Conservation (phyloP, 305 asterid species). For the Solanum hybrid region DNA sequence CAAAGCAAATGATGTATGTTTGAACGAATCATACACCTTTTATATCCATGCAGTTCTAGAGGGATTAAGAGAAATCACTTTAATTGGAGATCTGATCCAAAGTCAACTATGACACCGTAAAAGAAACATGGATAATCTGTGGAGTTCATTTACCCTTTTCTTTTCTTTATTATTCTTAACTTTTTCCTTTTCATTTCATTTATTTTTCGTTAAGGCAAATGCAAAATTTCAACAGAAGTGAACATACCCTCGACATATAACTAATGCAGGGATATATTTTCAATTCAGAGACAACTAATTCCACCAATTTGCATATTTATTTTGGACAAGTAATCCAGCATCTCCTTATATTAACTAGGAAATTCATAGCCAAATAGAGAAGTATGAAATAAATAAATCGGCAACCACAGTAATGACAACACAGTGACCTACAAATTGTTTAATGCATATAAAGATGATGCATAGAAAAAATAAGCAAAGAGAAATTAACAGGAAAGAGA, state of each 20-base stretch:
- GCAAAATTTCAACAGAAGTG: not conserved
- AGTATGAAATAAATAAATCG: not conserved
- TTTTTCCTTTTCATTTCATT: not conserved
- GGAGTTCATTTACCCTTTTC: not conserved
- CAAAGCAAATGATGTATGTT: not conserved
- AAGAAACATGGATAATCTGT: not conserved
- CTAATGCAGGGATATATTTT: not conserved
- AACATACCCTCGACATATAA: not conserved
- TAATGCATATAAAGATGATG: not conserved
- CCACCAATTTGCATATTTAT: not conserved
- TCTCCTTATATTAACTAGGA: not conserved
- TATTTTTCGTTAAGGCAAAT: not conserved
- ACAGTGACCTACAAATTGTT: not conserved
- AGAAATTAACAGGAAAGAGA: not conserved
- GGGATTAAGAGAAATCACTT: not conserved
- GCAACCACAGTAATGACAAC: not conserved
- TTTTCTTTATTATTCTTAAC: not conserved
- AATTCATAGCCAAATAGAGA: not conserved
- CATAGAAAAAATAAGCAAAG: not conserved
- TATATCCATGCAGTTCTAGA: not conserved
- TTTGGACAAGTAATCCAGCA: not conserved
- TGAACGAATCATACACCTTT: not conserved
- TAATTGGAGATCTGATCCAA: not conserved
- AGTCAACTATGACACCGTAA: not conserved
- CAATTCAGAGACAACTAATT: not conserved